Percentiles rank a stretch among this genome's conserved stretches.
These are phyloP conservation scores for Pseudocercospora macadamiae DNA, from an alignment of 2,329 filamentous ascomycete species.

Conservation along the genomic window DNA sequence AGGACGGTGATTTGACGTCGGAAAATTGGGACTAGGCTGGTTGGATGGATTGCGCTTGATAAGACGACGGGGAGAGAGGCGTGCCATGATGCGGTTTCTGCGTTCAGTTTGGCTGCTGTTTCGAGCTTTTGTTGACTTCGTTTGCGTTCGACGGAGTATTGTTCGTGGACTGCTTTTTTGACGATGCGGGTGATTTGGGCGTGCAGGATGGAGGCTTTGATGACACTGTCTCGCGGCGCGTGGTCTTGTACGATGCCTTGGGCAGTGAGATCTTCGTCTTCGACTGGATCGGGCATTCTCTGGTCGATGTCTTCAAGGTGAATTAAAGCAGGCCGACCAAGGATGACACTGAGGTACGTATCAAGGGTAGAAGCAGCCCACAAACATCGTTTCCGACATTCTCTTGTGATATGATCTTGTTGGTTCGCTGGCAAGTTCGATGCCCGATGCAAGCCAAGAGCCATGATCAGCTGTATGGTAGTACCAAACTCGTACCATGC, in stretches of 20 bases:
- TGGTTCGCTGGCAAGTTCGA: slow-evolving; percentile 21
- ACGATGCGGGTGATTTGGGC: slow-evolving; percentile 35
- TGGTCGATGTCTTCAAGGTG: slow-evolving; percentile 41
- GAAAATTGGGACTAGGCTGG: slow-evolving; percentile 53
- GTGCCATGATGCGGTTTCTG: slow-evolving; percentile 52
- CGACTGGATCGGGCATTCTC: slow-evolving; percentile 27
- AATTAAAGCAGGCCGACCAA: slow-evolving; percentile 43
- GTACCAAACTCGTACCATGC: slow-evolving; percentile 45
- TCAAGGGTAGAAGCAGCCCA: slow-evolving; percentile 46
- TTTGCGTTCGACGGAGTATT: slow-evolving; percentile 27
- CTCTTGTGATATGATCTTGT: slow-evolving; percentile 29
- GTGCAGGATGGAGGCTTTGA: slow-evolving; percentile 37
- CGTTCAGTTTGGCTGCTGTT: slow-evolving; percentile 45
- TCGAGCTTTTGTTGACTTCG: slow-evolving; percentile 29
- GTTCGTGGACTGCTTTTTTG: slow-evolving; percentile 35
- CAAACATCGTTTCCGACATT: slow-evolving; percentile 43
- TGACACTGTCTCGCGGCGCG: slow-evolving; percentile 36
- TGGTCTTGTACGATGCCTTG: slow-evolving; percentile 10
- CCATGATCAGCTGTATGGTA: slow-evolving; percentile 42
- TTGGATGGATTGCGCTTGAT: slow-evolving; percentile 47
- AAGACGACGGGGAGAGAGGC: slow-evolving; percentile 49
- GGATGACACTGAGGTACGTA: slow-evolving; percentile 44
- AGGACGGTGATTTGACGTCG: slow-evolving; percentile 58
- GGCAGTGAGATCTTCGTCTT: slow-evolving; percentile 37
- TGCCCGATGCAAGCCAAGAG: slow-evolving; percentile 41